Percentiles rank a stretch among this genome's conserved stretches.
Evolutionary conservation across 208 protist genomes (phyloP).

Genomic region (Wallacemonas rigidus): DNA sequence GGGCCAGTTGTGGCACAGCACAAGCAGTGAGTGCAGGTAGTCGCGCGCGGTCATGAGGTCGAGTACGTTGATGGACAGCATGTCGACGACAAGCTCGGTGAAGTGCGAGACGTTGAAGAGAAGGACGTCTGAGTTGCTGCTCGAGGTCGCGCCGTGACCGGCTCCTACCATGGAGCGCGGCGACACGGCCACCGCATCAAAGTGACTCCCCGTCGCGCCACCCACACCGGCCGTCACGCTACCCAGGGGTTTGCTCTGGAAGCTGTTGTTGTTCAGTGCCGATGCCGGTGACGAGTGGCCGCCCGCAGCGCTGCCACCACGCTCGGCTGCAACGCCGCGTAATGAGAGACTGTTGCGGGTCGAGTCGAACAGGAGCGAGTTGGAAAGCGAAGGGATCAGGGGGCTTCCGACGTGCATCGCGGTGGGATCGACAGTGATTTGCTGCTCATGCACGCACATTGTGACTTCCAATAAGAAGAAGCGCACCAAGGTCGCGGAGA

Average conservation of each 20-base stretch:
- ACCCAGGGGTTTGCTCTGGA: neutral
- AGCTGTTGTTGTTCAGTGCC: constrained; percentile 9
- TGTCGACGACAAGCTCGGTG: constrained; percentile 75
- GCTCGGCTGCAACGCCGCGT: constrained; percentile 9
- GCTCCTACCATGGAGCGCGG: neutral
- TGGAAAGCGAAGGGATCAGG: constrained; percentile 14
- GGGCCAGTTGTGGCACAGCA: constrained; percentile 58
- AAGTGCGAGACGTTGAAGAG: constrained; percentile 82
- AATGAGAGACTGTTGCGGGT: constrained; percentile 8
- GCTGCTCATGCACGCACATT: constrained; percentile 42
- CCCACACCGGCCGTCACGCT: neutral
- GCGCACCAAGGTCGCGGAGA: constrained; percentile 52
- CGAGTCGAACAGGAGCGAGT: constrained; percentile 11
- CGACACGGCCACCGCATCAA: neutral
- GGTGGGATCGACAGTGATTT: constrained; percentile 9
- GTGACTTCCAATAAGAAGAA: constrained; percentile 72
- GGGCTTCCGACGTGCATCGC: constrained; percentile 9
- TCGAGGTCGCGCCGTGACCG: neutral
- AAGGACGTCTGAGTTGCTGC: constrained; percentile 50
- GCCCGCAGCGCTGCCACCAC: neutral
- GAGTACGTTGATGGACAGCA: constrained; percentile 84
- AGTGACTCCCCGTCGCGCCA: neutral
- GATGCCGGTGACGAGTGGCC: neutral
- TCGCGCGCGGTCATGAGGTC: constrained; percentile 52
- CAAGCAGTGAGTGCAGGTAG: constrained; percentile 66